These are phyloP conservation scores for Yamadazyma diddensiae DNA, from an alignment of 1,139 yeast genomes.

Conservation along the genomic window DNA sequence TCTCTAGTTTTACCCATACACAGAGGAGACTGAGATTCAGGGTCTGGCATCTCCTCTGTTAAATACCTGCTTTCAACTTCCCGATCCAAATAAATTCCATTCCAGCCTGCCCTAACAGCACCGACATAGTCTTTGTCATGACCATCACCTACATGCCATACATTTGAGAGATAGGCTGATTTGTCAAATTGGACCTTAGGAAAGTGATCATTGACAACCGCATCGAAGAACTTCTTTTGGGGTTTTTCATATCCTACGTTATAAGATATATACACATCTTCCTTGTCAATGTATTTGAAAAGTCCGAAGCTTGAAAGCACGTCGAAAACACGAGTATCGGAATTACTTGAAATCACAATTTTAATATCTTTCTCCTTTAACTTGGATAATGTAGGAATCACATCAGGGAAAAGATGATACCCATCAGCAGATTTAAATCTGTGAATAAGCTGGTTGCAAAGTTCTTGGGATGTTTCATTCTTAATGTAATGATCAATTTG, in stretches of 20 bases:
- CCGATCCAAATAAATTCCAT: slow-evolving; percentile 54
- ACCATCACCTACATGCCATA: slow-evolving; percentile 72
- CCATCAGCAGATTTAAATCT: slow-evolving; percentile 51
- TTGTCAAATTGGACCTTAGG: slow-evolving; percentile 5
- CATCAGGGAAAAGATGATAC: slow-evolving; percentile 53
- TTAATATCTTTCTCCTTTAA: slow-evolving; percentile 30
- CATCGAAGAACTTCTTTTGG: slow-evolving; percentile 41
- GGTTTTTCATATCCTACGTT: slow-evolving; percentile 57
- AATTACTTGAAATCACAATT: slow-evolving; percentile 54
- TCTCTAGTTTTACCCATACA: slow-evolving; percentile 8
- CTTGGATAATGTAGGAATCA: slow-evolving; percentile 41
- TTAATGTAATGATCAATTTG: slow-evolving; percentile 22
- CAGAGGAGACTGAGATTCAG: slow-evolving; percentile 13
- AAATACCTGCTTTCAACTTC: slow-evolving; percentile 18
- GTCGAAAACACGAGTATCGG: slow-evolving; percentile 50
- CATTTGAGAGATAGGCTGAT: slow-evolving; percentile 19
- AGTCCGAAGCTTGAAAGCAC: slow-evolving; percentile 47
- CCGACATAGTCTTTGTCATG: slow-evolving; percentile 52
- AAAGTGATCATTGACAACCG: slow-evolving; percentile 21
- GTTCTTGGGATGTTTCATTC: slow-evolving; percentile 17
- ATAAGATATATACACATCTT: slow-evolving; percentile 49
- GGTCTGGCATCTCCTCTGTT: slow-evolving; percentile 12
- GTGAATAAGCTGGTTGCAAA: slow-evolving; percentile 39
- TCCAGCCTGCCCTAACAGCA: slow-evolving; percentile 57
- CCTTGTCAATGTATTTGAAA: slow-evolving; percentile 32